Evolutionary conservation across 2,329 filamentous ascomycete species (phyloP), one percentile per base, ranked within the genome.

Genomic region (Polytolypa hystricis): DNA sequence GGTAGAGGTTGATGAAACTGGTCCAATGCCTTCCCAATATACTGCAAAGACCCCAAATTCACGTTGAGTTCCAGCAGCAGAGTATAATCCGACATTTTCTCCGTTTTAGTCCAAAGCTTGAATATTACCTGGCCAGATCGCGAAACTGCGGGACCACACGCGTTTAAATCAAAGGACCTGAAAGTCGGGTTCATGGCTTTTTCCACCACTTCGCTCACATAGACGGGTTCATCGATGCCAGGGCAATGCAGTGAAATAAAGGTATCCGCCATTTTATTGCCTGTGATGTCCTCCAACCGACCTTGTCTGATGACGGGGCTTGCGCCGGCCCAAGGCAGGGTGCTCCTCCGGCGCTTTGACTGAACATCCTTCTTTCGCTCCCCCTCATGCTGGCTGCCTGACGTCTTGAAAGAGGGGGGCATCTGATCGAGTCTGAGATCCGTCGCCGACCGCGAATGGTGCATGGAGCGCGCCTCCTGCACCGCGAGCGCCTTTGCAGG

Each of bases 111-210:
- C 86, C 86, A 96, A 18, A 95, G 56, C 45, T 76, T 80, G 28
- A 94, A 61, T 0, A 67, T 77, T 15, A 93, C 52, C 11, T 66
- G 64, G 34, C 82, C 74, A 3, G 71, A 64, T 39, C 86, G 74
- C 6, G 81, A 80, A 15, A 86, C 67, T 2, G 61, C 55, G 0
- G 81, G 72, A 0, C 73, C 75, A 43, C 71, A 76, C 4, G 68
- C 61, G 16, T 72, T 71, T 4, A 94, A 70, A 43, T 93, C 81
- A 55, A 95, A 93, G 55, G 83, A 81, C 29, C 76, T 77, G 56
- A 94, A 96, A 49, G 81, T 85, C 44, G 91, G 91, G 56, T 95
- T 95, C 61, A 85, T 86, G n/a, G 83, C 78, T 51, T 77, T 77
- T 47, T 81, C 73, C 18, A 79, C 73, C 15, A 81, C 69, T 61